A percentile compares a stretch with the other conserved stretches of the same genome.
Evolutionary conservation across 805 yeast species (phyloP).

Genomic region (Candida lessepsii): DNA sequence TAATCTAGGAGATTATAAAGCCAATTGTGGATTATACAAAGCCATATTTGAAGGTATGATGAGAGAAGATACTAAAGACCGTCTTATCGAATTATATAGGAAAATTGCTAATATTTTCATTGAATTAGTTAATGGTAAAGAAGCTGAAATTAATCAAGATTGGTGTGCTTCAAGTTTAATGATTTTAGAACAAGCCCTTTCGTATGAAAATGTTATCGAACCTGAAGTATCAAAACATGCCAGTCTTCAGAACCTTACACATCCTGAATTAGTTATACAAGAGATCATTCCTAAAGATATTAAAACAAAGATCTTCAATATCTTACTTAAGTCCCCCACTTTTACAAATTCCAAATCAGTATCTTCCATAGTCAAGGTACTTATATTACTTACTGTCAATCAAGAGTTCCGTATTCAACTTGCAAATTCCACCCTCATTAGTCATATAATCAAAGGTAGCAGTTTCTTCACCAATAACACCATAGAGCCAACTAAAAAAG

Average conservation of each 20-base stretch:
- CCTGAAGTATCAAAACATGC: slow-evolving; percentile 30
- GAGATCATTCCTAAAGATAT: slow-evolving; percentile 19
- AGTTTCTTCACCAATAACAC: slow-evolving; percentile 23
- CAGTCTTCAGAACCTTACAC: slow-evolving; percentile 10
- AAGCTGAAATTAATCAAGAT: slow-evolving; percentile 27
- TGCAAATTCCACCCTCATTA: slow-evolving; percentile 46
- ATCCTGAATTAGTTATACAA: slow-evolving; percentile 11
- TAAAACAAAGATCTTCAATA: slow-evolving; percentile 39
- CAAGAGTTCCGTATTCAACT: slow-evolving; percentile 41
- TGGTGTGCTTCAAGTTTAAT: slow-evolving; percentile 63
- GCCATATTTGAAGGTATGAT: slow-evolving; percentile 5
- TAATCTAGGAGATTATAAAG: not conserved
- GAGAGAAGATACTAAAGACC: not conserved
- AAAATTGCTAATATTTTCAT: not conserved
- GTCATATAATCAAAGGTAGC: slow-evolving; percentile 46
- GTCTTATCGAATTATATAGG: not conserved
- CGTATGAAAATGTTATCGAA: slow-evolving; percentile 50
- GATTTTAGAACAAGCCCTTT: slow-evolving; percentile 54
- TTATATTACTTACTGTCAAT: slow-evolving; percentile 40
- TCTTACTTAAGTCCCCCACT: slow-evolving; percentile 39
- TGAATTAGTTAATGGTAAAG: slow-evolving; percentile 16
- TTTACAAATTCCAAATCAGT: slow-evolving; percentile 49
- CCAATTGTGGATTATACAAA: slow-evolving; percentile 3
- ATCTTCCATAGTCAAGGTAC: slow-evolving; percentile 49
- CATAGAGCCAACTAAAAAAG: slow-evolving; percentile 13